Evolutionary conservation across 1,284 basidiomycete genomes (phyloP).

Genomic region (Cutaneotrichosporon sp.): DNA sequence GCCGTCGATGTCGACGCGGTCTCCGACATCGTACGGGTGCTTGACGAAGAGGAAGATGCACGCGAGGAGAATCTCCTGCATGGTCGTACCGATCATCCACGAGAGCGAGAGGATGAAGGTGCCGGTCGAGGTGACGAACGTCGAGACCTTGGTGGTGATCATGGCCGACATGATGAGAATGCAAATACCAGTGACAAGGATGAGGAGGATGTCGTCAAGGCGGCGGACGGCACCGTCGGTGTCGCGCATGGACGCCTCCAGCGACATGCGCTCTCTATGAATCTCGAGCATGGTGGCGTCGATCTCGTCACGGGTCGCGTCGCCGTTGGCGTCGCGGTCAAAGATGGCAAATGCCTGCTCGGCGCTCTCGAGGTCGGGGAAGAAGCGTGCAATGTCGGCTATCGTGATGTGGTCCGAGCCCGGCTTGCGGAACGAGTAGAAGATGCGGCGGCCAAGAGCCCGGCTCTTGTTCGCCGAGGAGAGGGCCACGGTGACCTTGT

Average conservation of each 20-base stretch:
- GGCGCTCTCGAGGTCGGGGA: slow-evolving; percentile 68
- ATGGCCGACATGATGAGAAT: slow-evolving; percentile 73
- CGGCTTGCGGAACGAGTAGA: slow-evolving; percentile 77
- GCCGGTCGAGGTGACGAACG: slow-evolving; percentile 76
- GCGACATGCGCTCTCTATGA: slow-evolving; percentile 79
- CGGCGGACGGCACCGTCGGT: slow-evolving; percentile 85
- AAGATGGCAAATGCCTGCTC: slow-evolving; percentile 70
- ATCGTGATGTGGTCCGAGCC: slow-evolving; percentile 64
- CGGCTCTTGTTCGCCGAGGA: slow-evolving; percentile 79
- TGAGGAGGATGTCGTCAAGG: slow-evolving; percentile 56
- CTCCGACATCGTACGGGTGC: slow-evolving; percentile 85
- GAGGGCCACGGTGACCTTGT: slow-evolving; percentile 76
- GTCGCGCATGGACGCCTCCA: slow-evolving; percentile 86
- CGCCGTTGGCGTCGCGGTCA: slow-evolving; percentile 81
- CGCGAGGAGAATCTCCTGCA: slow-evolving; percentile 57
- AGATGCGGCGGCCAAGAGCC: slow-evolving; percentile 77
- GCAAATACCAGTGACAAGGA: slow-evolving; percentile 62
- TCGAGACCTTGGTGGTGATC: slow-evolving; percentile 68
- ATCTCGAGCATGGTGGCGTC: slow-evolving; percentile 78
- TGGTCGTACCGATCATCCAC: slow-evolving; percentile 78
- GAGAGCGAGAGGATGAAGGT: slow-evolving; percentile 81
- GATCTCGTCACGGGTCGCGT: slow-evolving; percentile 71
- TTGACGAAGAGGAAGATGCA: slow-evolving; percentile 80
- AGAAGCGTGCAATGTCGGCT: slow-evolving; percentile 73
- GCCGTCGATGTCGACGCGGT: slow-evolving; percentile 63